A percentile compares a stretch with the other conserved stretches of the same genome.
Conservation (phyloP, 345 rosid species). For the Durio zibethinus region DNA sequence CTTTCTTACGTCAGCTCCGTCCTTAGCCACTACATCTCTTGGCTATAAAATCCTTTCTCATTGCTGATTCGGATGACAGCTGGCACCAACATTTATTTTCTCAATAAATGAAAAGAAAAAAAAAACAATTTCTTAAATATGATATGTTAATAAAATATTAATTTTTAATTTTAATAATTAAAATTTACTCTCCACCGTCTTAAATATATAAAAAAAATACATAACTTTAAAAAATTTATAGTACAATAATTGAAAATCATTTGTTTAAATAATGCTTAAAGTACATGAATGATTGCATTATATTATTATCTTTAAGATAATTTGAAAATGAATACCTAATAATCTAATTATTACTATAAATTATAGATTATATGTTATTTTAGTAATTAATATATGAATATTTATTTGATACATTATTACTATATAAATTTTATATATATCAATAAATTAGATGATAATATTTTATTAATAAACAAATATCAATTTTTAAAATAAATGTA, state of each 20-base stretch:
- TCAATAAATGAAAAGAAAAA: too few species aligned
- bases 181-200: too few species aligned
- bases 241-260: background rate
- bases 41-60: background rate
- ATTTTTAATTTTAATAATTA: too few species aligned
- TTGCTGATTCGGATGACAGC: constrained; percentile 45
- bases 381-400: too few species aligned
- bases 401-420: too few species aligned
- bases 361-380: background rate
- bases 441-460: too few species aligned
- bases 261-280: background rate
- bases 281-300: background rate
- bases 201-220: too few species aligned
- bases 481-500: too few species aligned
- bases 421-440: too few species aligned
- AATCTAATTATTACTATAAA: background rate
- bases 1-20: constrained; percentile 31
- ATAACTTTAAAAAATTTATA: background rate
- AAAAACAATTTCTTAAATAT: too few species aligned
- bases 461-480: too few species aligned
- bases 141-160: too few species aligned
- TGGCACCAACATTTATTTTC: constrained; percentile 23
- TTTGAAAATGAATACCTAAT: background rate
- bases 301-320: background rate
- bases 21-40: constrained; percentile 37